These are phyloP conservation scores for Biscogniauxia mediterranea DNA, from an alignment of 2,329 filamentous ascomycete species.

Conservation along the genomic window DNA sequence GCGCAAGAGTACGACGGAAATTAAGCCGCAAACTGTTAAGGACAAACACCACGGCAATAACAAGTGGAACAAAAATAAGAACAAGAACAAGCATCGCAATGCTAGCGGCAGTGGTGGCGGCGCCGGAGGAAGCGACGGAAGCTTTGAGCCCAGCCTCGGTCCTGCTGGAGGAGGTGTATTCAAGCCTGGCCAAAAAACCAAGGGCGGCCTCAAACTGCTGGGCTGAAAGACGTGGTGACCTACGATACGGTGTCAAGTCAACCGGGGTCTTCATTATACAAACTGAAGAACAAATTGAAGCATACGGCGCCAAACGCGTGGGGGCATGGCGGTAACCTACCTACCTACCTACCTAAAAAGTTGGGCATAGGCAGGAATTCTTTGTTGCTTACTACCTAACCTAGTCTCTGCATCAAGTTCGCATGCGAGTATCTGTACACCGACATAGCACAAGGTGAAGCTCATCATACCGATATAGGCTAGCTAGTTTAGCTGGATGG, in stretches of 20 bases:
- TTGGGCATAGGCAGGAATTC: too few relatives aligned
- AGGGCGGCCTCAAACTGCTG: constrained; percentile 60
- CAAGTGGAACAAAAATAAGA: constrained; percentile 31
- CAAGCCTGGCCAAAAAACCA: constrained; percentile 66
- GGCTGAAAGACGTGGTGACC: constrained; percentile 41
- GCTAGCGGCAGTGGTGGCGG: constrained; percentile 32
- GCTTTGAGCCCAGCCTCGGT: constrained; percentile 51
- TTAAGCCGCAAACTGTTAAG: constrained; percentile 71
- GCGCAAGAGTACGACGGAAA: constrained; percentile 86
- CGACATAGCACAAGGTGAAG: too few relatives aligned
- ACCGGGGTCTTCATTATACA: background rate
- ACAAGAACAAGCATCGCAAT: constrained; percentile 32
- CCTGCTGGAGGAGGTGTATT: constrained; percentile 53
- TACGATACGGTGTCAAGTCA: background rate
- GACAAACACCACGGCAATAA: constrained; percentile 40
- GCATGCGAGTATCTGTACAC: too few relatives aligned
- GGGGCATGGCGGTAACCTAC: too few relatives aligned
- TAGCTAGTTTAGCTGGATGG: too few relatives aligned
- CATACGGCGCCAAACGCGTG: too few relatives aligned
- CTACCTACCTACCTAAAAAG: too few relatives aligned
- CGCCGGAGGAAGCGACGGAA: constrained; percentile 26
- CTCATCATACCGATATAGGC: too few relatives aligned
- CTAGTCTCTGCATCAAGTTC: too few relatives aligned
- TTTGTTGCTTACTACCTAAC: too few relatives aligned
- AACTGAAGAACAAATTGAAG: too few relatives aligned